A percentile compares a stretch with the other conserved stretches of the same genome.
These are phyloP conservation scores for Anacardium occidentale DNA, from an alignment of 345 rosid species.

Conservation along the genomic window DNA sequence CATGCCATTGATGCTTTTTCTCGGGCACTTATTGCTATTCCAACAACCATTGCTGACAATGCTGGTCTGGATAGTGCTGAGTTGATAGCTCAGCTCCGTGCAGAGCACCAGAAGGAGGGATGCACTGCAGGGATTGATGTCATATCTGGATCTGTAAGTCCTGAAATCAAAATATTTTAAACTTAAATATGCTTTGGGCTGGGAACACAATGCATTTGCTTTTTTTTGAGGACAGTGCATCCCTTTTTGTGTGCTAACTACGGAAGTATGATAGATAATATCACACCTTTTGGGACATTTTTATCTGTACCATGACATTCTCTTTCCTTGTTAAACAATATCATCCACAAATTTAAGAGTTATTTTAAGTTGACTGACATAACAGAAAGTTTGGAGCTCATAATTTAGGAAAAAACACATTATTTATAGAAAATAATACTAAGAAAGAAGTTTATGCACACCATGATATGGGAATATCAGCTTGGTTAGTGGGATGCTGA, in stretches of 20 bases:
- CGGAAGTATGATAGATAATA: neutral
- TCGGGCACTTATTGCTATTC: constrained; percentile 77
- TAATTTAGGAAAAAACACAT: neutral
- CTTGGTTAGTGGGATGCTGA: neutral
- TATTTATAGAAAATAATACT: neutral
- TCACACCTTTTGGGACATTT: neutral
- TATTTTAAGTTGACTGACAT: neutral
- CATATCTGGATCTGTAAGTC: constrained; percentile 87
- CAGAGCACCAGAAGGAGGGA: constrained; percentile 86
- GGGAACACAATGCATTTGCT: neutral
- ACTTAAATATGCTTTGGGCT: neutral
- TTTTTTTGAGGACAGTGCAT: neutral
- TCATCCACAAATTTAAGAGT: neutral
- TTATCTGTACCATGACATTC: neutral
- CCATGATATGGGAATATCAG: neutral
- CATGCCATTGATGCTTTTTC: constrained; percentile 97
- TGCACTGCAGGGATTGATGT: constrained; percentile 86
- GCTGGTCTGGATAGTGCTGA: constrained; percentile 99
- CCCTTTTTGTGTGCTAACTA: neutral
- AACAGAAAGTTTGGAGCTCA: neutral
- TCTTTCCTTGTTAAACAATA: neutral
- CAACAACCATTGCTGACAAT: constrained; percentile 88
- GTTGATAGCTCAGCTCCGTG: constrained; percentile 90
- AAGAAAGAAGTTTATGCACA: neutral
- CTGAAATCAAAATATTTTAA: neutral